Conservation (phyloP, 2,329 filamentous ascomycete genomes). For the Aspergillus bombycis region DNA sequence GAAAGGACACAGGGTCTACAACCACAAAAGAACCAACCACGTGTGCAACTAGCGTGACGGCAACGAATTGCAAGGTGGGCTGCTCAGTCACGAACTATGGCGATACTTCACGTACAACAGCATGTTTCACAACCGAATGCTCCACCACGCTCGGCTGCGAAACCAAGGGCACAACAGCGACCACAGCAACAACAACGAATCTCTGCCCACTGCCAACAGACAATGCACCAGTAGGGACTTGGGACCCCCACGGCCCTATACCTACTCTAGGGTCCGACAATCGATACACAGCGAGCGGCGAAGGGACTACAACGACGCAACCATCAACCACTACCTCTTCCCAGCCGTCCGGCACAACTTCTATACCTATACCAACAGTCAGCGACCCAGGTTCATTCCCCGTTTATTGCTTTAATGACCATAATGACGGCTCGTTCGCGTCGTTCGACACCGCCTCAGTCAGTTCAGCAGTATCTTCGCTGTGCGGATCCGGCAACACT, state of each 20-base stretch:
- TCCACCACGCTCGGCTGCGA: neutral
- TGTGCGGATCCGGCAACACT: neutral
- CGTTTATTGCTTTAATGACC: neutral
- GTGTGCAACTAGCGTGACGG: neutral
- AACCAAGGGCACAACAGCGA: neutral
- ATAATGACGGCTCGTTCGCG: neutral
- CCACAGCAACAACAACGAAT: neutral
- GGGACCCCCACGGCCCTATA: neutral
- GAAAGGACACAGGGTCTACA: neutral
- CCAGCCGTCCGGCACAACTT: neutral
- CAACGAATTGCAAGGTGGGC: neutral
- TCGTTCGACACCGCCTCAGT: neutral
- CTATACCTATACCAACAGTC: neutral
- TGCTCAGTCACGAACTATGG: neutral
- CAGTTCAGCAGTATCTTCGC: neutral
- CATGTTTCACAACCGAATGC: neutral
- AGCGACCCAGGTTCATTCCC: neutral
- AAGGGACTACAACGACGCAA: neutral
- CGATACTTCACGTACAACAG: neutral
- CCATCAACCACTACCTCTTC: neutral
- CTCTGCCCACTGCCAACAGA: neutral
- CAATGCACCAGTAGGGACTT: neutral
- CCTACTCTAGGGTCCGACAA: neutral
- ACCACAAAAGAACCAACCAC: neutral
- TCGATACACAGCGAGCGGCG: neutral